Evolutionary conservation across 2,329 filamentous ascomycete genomes (phyloP).

Genomic region (Alternaria sp.): DNA sequence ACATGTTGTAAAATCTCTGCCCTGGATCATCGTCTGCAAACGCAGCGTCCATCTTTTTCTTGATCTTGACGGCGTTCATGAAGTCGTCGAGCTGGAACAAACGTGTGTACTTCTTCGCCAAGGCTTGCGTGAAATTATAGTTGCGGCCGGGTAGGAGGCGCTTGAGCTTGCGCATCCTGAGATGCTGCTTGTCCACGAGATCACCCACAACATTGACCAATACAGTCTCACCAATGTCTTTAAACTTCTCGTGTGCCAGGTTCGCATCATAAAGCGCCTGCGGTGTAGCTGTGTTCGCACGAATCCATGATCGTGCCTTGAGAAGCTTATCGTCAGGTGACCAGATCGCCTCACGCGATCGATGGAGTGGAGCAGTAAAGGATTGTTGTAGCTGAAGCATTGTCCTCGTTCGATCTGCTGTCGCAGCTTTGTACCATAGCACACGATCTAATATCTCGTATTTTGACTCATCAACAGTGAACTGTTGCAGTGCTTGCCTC

Average conservation of each 20-base stretch:
- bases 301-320: constrained; percentile 56
- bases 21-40: constrained; percentile 53
- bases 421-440: constrained; percentile 38
- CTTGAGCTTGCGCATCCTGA: constrained; percentile 69
- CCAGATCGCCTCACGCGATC: constrained; percentile 1
- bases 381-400: constrained; percentile 35
- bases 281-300: constrained; percentile 56
- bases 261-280: constrained; percentile 51
- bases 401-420: constrained; percentile 35
- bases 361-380: constrained; percentile 39
- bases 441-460: constrained; percentile 36
- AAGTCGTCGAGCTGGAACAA: constrained; percentile 53
- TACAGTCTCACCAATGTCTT: constrained; percentile 40
- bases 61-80: constrained; percentile 67
- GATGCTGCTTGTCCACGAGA: constrained; percentile 61
- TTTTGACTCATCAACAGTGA: constrained; percentile 39
- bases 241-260: constrained; percentile 54
- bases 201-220: constrained; percentile 63
- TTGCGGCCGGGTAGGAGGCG: constrained; percentile 65
- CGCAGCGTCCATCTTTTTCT: constrained; percentile 65
- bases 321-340: constrained; percentile 22
- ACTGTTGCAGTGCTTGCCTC: constrained; percentile 32
- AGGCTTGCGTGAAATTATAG: constrained; percentile 70
- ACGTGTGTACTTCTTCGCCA: constrained; percentile 66
- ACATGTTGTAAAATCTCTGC: constrained; percentile 55